Conservation (phyloP, 495 filamentous ascomycete species). For the Hypomontagnella submonticulosa region DNA sequence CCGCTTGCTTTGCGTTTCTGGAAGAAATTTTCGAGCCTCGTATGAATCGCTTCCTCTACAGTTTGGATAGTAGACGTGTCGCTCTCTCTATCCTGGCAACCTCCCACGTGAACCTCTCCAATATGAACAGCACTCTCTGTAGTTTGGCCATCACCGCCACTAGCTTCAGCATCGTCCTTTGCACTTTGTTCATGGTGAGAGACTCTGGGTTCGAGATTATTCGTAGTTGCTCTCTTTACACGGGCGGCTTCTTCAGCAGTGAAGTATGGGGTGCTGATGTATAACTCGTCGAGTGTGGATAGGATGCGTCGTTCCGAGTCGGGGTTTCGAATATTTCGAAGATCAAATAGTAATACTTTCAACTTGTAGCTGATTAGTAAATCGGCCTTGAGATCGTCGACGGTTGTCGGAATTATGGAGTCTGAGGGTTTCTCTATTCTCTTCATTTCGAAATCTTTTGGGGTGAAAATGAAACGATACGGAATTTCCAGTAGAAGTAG, state of each 20-base stretch:
- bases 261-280: slow-evolving; percentile 50
- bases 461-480: no score
- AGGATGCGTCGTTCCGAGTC: slow-evolving; percentile 37
- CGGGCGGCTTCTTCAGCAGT: slow-evolving; percentile 36
- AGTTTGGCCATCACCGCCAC: neutral
- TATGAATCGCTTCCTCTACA: slow-evolving; percentile 43
- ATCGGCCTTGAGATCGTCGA: no score
- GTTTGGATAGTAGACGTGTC: slow-evolving; percentile 23
- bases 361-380: neutral
- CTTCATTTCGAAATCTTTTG: no score
- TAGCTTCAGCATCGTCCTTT: no score
- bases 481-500: no score
- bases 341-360: neutral
- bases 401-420: no score
- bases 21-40: slow-evolving; percentile 41
- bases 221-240: slow-evolving; percentile 21
- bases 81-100: no score
- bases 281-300: slow-evolving; percentile 45
- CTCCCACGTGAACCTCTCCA: no score
- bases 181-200: no score
- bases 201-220: no score
- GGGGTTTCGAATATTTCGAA: neutral
- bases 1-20: slow-evolving; percentile 47
- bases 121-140: no score
- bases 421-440: no score